These are phyloP conservation scores for Rhodotorula sp. DNA, from an alignment of 1,284 basidiomycete genomes.

Conservation along the genomic window DNA sequence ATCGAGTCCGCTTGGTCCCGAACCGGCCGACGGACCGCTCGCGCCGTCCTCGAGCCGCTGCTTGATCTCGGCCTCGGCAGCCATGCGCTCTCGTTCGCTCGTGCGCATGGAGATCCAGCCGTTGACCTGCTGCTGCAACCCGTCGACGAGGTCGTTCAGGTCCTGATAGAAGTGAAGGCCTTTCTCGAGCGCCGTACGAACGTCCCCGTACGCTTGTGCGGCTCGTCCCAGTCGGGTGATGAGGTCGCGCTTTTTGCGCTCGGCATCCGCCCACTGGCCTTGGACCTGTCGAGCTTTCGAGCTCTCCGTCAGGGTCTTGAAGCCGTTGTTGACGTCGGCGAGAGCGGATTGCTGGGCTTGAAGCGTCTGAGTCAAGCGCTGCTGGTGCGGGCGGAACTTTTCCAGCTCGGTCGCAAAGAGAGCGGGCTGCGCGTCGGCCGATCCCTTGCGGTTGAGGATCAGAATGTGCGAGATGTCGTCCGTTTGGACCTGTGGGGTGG, in stretches of 20 bases:
- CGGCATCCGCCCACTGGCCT: constrained; percentile 74
- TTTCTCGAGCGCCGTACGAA: constrained; percentile 80
- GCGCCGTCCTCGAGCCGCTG: constrained; percentile 56
- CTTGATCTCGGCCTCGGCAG: constrained; percentile 69
- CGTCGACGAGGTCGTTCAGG: constrained; percentile 65
- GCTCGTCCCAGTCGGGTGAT: constrained; percentile 70
- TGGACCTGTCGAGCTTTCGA: constrained; percentile 69
- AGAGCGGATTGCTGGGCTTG: constrained; percentile 72
- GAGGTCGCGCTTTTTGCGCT: constrained; percentile 71
- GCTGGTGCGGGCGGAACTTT: constrained; percentile 90
- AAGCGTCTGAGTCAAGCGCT: constrained; percentile 70
- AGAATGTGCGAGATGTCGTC: constrained; percentile 96
- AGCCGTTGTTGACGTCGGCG: constrained; percentile 66
- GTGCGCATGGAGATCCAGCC: constrained; percentile 65
- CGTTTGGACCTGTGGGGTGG: constrained; percentile 68
- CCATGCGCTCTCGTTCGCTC: constrained; percentile 69
- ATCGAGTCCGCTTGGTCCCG: constrained; percentile 24
- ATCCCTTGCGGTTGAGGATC: constrained; percentile 76
- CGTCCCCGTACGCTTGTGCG: constrained; percentile 80
- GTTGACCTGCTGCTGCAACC: constrained; percentile 63
- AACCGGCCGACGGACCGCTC: constrained; percentile 14
- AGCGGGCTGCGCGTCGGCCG: constrained; percentile 71
- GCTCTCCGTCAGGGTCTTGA: constrained; percentile 69
- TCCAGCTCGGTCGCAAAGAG: constrained; percentile 91
- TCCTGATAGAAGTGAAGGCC: constrained; percentile 86